Conservation (phyloP, 768 basidiomycete species). For the Psilocybe cubensis region DNA sequence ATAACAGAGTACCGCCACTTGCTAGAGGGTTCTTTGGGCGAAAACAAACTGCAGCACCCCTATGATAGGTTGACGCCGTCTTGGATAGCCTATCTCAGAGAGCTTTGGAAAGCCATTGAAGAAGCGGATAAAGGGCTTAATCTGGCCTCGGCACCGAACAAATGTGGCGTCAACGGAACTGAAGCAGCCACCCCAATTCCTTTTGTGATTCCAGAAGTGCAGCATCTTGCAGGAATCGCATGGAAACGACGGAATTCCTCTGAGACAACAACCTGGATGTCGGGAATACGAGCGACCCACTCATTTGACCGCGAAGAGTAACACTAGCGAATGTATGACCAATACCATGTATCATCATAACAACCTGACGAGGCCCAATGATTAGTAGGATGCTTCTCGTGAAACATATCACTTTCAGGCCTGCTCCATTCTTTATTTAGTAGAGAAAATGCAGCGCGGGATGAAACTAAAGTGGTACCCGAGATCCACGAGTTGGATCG, state of each 20-base stretch:
- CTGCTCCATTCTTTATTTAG: no score
- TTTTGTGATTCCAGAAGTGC: neutral
- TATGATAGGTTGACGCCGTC: neutral
- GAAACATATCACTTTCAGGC: no score
- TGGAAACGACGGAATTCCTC: slow-evolving; percentile 3
- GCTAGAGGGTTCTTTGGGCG: neutral
- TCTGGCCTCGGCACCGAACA: neutral
- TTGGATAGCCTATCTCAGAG: neutral
- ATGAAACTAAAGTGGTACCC: no score
- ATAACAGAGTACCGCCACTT: neutral
- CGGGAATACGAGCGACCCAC: neutral
- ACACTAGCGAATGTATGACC: no score
- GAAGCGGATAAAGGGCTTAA: neutral
- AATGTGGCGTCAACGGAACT: neutral
- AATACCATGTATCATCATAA: no score
- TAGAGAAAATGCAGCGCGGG: no score
- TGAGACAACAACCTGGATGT: neutral
- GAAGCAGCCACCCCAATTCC: neutral
- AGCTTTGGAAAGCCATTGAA: neutral
- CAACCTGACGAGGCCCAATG: no score
- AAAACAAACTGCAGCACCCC: neutral
- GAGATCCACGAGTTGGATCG: no score
- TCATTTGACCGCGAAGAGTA: no score
- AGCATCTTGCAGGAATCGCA: neutral
- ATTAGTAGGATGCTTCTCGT: no score